Percentiles rank a stretch among this genome's conserved stretches.
These are phyloP conservation scores for Pestalotiopsis sp. DNA, from an alignment of 2,329 filamentous ascomycete genomes.

Conservation along the genomic window DNA sequence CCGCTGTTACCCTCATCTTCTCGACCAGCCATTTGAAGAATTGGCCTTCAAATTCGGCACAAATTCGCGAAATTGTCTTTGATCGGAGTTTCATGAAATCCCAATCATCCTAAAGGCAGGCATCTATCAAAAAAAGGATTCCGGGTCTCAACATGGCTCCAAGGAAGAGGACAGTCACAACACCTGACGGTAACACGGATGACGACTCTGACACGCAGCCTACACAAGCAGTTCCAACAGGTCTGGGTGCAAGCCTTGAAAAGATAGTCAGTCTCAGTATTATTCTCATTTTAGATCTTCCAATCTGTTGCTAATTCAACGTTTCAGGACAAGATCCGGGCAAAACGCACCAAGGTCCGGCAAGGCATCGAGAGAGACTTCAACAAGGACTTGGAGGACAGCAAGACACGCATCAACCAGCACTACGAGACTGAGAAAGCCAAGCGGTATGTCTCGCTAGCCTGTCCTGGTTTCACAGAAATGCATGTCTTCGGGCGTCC, in stretches of 20 bases:
- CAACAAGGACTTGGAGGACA: neutral
- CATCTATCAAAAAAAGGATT: neutral
- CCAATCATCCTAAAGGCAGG: too few relatives aligned
- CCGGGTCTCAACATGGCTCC: neutral
- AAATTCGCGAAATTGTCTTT: too few relatives aligned
- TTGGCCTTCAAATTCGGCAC: too few relatives aligned
- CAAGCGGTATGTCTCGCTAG: slow-evolving; percentile 4
- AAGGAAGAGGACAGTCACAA: slow-evolving; percentile 6
- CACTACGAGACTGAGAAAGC: neutral
- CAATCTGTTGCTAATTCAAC: neutral
- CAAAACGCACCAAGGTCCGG: neutral
- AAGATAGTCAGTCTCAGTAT: neutral
- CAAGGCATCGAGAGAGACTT: neutral
- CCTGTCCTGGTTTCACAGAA: neutral
- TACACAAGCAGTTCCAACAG: neutral
- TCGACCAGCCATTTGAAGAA: neutral
- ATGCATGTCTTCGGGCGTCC: neutral
- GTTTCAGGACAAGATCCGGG: slow-evolving; percentile 1
- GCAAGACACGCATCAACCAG: slow-evolving; percentile 2
- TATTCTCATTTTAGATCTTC: neutral
- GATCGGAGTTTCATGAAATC: too few relatives aligned
- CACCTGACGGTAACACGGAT: slow-evolving; percentile 2
- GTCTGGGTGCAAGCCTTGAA: neutral
- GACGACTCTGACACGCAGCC: neutral
- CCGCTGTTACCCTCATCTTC: neutral